Conservation (phyloP, 2,329 filamentous ascomycete species). For the Neofusicoccum kwambonambiense region DNA sequence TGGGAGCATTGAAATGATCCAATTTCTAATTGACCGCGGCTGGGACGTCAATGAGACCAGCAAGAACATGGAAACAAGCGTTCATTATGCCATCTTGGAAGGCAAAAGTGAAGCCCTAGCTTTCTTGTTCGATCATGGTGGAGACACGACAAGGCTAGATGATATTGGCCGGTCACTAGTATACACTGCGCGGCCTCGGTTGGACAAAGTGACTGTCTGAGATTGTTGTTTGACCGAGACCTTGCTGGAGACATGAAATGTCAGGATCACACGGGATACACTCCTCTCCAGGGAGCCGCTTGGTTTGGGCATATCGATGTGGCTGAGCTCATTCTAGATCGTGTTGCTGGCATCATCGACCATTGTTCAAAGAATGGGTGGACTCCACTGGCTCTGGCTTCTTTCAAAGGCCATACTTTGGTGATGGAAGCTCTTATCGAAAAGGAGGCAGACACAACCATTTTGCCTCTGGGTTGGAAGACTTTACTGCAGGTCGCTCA, state of each 20-base stretch:
- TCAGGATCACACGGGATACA: rapidly evolving
- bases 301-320: background rate
- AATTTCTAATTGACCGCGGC: background rate
- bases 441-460: background rate
- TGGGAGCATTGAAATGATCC: background rate
- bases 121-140: background rate
- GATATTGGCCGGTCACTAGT: background rate
- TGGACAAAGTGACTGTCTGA: background rate
- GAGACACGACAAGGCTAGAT: background rate
- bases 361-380: background rate
- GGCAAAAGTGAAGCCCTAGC: background rate
- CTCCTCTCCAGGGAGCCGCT: background rate
- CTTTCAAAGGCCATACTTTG: background rate
- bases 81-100: rapidly evolving
- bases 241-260: background rate
- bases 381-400: background rate
- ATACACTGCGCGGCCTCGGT: rapidly evolving
- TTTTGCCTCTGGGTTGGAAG: rapidly evolving
- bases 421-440: background rate
- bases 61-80: background rate
- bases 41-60: background rate
- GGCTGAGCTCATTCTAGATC: background rate
- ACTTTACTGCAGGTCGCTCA: background rate
- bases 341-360: background rate
- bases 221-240: background rate